Evolutionary conservation across 2,329 filamentous ascomycete species (phyloP).

Genomic region (Rutstroemia sp.): DNA sequence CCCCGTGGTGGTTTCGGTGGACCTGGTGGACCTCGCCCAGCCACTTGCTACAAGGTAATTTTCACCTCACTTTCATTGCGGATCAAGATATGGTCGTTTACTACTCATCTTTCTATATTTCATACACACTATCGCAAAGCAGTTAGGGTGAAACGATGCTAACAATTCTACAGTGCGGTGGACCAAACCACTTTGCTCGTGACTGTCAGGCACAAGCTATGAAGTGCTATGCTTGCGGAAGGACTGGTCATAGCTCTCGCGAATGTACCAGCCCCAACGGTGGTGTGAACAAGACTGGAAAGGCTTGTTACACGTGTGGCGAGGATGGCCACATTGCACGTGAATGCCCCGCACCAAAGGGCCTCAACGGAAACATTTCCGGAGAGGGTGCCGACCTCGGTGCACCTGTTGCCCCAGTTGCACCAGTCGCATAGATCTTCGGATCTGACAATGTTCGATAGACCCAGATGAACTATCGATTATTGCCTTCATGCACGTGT

Average conservation of each 20-base stretch:
- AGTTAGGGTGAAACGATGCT: background rate
- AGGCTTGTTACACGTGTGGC: conserved; percentile 97
- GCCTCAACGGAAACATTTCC: conserved; percentile 40
- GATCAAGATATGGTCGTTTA: too few relatives aligned
- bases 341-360: conserved; percentile 58
- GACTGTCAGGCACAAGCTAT: conserved; percentile 68
- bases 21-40: conserved; percentile 54
- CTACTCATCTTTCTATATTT: too few relatives aligned
- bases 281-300: conserved; percentile 89
- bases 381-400: conserved; percentile 22
- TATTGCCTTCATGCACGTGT: conserved; percentile 15
- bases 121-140: too few relatives aligned
- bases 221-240: conserved; percentile 76
- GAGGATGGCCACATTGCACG: conserved; percentile 94
- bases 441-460: conserved; percentile 23
- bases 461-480: conserved; percentile 29
- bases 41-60: conserved; percentile 58
- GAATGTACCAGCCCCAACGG: conserved; percentile 55
- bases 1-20: conserved; percentile 65
- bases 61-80: too few relatives aligned
- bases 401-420: conserved; percentile 33
- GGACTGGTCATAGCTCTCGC: conserved; percentile 48
- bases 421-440: conserved; percentile 35
- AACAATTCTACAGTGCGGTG: conserved; percentile 42
- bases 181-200: conserved; percentile 95